Evolutionary conservation across 1,284 basidiomycete genomes (phyloP).

Genomic region (Cryptococcus maquisensis): DNA sequence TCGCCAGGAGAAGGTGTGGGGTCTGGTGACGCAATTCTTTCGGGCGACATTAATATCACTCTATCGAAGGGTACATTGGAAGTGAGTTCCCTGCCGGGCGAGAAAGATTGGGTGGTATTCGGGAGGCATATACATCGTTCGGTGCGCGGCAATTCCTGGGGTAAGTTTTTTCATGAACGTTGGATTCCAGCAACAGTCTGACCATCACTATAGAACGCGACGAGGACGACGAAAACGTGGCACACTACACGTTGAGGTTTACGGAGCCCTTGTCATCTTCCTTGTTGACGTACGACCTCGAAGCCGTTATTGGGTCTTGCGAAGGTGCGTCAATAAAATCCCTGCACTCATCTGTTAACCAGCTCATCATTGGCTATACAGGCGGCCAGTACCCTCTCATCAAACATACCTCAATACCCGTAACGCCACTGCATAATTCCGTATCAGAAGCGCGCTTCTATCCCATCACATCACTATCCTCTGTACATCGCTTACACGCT

Average conservation of each 20-base stretch:
- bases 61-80: neutral
- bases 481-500: constrained; percentile 60
- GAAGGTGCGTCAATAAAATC: constrained; percentile 8
- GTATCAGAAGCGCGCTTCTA: constrained; percentile 71
- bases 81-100: too few species aligned
- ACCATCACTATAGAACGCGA: neutral
- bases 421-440: constrained; percentile 59
- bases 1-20: constrained; percentile 36
- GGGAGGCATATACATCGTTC: too few species aligned
- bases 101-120: too few species aligned
- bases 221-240: neutral
- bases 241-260: constrained; percentile 6
- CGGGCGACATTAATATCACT: constrained; percentile 8
- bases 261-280: constrained; percentile 1
- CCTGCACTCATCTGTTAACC: neutral
- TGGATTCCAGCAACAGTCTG: neutral
- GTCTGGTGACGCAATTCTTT: constrained; percentile 22
- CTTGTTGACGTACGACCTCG: constrained; percentile 10
- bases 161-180: constrained; percentile 1
- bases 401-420: constrained; percentile 50
- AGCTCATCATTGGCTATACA: neutral
- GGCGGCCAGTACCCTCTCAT: constrained; percentile 20
- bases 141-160: neutral
- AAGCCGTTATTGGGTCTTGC: constrained; percentile 2
- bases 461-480: constrained; percentile 45